phyloP scores from a whole-genome alignment of 1,139 yeast genomes.

The Kodamaea ohmeri region DNA sequence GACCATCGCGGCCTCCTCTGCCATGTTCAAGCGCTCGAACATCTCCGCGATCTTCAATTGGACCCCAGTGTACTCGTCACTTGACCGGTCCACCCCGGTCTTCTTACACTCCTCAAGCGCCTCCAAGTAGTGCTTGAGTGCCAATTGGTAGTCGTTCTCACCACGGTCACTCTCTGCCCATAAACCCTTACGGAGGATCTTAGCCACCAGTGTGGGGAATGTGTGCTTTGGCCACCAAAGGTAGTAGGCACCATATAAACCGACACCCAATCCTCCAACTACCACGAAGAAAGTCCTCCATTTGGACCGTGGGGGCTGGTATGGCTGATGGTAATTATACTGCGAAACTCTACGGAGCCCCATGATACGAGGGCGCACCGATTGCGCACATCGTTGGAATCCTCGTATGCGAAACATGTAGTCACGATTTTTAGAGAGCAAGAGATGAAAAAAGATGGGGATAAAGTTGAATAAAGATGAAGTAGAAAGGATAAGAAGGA shows the following conservation, averaged over 20 bases:
- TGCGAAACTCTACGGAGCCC: too few species aligned
- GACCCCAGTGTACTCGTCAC: conserved; percentile 79
- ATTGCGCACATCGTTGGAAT: background rate
- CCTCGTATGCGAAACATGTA: background rate
- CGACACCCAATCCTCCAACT: conserved; percentile 27
- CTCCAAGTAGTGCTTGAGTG: conserved; percentile 58
- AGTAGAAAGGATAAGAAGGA: too few species aligned
- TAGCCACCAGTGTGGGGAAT: conserved; percentile 48
- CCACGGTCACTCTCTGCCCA: conserved; percentile 83
- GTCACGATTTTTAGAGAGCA: too few species aligned
- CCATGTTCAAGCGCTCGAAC: conserved; percentile 65
- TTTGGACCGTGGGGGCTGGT: conserved; percentile 21
- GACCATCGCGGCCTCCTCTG: conserved; percentile 59
- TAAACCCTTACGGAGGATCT: conserved; percentile 65
- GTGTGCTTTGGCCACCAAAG: conserved; percentile 62
- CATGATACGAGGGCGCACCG: too few species aligned
- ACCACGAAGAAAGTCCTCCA: conserved; percentile 22
- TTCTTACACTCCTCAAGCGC: conserved; percentile 46
- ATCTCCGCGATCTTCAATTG: conserved; percentile 84
- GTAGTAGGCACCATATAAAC: conserved; percentile 44
- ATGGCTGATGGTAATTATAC: conserved; percentile 19
- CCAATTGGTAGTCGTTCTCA: conserved; percentile 57
- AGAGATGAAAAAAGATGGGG: too few species aligned
- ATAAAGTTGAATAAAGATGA: too few species aligned
- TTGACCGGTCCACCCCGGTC: conserved; percentile 49